Evolutionary conservation across 768 basidiomycete genomes (phyloP), one percentile per base, ranked within the genome.

Genomic region (Sporobolomyces roseus): DNA sequence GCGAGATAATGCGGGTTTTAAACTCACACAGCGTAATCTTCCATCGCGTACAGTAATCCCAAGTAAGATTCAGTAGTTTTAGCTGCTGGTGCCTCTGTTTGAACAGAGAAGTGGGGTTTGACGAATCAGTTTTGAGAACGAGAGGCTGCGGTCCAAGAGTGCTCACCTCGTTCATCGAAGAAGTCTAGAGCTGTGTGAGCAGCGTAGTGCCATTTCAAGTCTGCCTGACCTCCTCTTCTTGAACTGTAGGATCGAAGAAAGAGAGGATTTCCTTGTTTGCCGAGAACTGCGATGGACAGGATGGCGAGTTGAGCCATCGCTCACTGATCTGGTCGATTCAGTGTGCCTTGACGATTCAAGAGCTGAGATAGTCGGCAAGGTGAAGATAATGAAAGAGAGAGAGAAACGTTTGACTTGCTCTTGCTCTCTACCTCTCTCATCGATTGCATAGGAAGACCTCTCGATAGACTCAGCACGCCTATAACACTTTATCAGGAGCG

Each of bases 161-260:
- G 78, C 86, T 80, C 75, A 91, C 91, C 85, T 82, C 90, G 87
- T 80, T 93, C 91, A 75, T 94, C 92, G 74, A 94, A 86, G 63
- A 92, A 88, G 79, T 94, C 91, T 74, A 94, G 79, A 62, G 88
- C 88, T 27, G 89, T 92, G 78, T 94, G 91, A 0, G 91, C 90
- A 63, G 92, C 86, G 72, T 92, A 93, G 79, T 93, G 89, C 75
- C 91, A 93, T 71, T 76, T 77, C 21, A 92, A 82, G 63, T 84
- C 83, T 68, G 85, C 83, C 35, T 82, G 80, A 46, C 84, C 82
- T 61, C 83, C 81, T 54, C 84, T 21, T 35, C 68, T 21, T 5
- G 52, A 19, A 9, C 65, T 67, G 69, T 66, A 75, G 6, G 63
- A 60, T 16, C 63, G 35, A 45, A 76, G 51, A 50, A 72, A 74